These are phyloP conservation scores for Puccinia novopanici DNA, from an alignment of 1,284 basidiomycete species.

Conservation along the genomic window DNA sequence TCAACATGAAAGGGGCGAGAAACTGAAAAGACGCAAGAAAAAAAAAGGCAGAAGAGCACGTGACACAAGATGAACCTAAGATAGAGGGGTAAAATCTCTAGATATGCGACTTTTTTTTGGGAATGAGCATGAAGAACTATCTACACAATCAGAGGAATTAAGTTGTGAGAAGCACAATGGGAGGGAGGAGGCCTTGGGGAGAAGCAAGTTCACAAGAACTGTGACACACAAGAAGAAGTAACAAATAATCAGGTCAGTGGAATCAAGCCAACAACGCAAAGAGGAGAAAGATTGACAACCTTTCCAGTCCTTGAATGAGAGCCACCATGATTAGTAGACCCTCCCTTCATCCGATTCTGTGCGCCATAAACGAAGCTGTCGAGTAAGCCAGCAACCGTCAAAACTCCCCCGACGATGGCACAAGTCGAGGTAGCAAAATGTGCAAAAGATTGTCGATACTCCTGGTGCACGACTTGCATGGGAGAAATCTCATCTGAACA, in stretches of 20 bases:
- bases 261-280: background rate
- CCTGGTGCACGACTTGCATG: conserved; percentile 85
- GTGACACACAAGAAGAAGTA: background rate
- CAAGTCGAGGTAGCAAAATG: conserved; percentile 98
- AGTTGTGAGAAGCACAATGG: background rate
- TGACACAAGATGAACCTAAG: background rate
- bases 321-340: background rate
- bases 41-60: background rate
- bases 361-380: conserved; percentile 77
- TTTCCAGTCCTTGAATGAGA: conserved; percentile 45
- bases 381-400: conserved; percentile 89
- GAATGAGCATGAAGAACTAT: background rate
- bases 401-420: conserved; percentile 93
- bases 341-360: conserved; percentile 40
- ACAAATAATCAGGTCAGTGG: background rate
- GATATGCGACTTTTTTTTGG: background rate
- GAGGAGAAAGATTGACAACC: background rate
- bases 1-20: background rate
- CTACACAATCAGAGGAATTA: background rate
- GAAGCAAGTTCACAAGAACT: background rate
- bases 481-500: conserved; percentile 79
- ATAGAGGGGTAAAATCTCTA: background rate
- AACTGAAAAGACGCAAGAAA: background rate
- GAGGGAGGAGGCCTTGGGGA: background rate
- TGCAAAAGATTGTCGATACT: conserved; percentile 87